These are phyloP conservation scores for Cutaneotrichosporon spelunceum DNA, from an alignment of 1,284 basidiomycete species.

Conservation along the genomic window DNA sequence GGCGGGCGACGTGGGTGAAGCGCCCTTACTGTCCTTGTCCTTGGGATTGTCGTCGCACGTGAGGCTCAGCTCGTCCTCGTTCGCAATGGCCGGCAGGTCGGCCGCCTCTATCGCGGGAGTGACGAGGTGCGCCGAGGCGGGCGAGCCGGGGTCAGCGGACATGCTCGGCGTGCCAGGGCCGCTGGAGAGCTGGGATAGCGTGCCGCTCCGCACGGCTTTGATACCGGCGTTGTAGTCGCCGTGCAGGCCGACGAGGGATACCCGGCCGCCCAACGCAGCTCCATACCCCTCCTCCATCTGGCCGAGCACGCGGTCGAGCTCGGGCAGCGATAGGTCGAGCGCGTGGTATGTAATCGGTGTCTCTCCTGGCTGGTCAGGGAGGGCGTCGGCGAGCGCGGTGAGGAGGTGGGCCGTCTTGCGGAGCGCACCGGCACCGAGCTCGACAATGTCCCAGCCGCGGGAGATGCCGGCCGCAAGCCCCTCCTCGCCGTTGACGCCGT, in stretches of 20 bases:
- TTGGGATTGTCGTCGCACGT: neutral
- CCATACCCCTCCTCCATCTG: constrained; percentile 68
- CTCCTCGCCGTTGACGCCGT: constrained; percentile 57
- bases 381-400: constrained; percentile 63
- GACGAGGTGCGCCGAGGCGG: constrained; percentile 20
- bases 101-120: constrained; percentile 28
- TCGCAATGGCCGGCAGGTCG: constrained; percentile 24
- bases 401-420: constrained; percentile 89
- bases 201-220: constrained; percentile 54
- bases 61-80: constrained; percentile 13
- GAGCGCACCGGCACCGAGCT: constrained; percentile 82
- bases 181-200: constrained; percentile 35
- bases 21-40: too few relatives aligned
- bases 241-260: constrained; percentile 75
- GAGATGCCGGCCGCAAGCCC: constrained; percentile 47
- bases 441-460: constrained; percentile 62
- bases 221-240: constrained; percentile 83
- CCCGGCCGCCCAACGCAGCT: constrained; percentile 63
- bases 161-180: constrained; percentile 7
- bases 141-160: neutral
- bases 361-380: constrained; percentile 24
- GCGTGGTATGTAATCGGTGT: constrained; percentile 79
- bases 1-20: too few relatives aligned
- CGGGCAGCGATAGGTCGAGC: constrained; percentile 82
- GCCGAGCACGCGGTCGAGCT: constrained; percentile 75